These are phyloP conservation scores for Boletus semigastroideus DNA, from an alignment of 1,284 basidiomycete genomes.

Conservation along the genomic window DNA sequence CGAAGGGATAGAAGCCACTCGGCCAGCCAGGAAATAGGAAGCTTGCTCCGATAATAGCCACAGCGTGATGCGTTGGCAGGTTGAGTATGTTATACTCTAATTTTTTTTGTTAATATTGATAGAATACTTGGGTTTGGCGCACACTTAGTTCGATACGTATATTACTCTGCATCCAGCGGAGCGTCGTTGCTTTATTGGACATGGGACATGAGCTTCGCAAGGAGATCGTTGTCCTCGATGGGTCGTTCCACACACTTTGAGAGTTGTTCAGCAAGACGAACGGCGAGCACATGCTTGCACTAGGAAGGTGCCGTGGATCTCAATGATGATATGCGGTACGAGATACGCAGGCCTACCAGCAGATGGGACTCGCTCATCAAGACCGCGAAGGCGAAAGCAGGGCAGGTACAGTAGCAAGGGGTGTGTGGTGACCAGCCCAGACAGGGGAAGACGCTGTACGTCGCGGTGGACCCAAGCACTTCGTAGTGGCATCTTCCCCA, in stretches of 20 bases:
- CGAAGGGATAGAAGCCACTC: conserved; percentile 16
- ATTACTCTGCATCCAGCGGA: conserved; percentile 5
- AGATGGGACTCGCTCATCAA: conserved; percentile 56
- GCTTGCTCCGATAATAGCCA: background rate
- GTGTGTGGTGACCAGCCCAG: conserved; percentile 38
- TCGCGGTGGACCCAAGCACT: conserved; percentile 62
- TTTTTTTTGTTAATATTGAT: conserved; percentile 20
- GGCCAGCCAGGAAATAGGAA: conserved; percentile 4
- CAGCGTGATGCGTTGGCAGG: conserved; percentile 8
- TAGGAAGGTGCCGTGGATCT: conserved; percentile 31
- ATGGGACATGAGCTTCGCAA: conserved; percentile 32
- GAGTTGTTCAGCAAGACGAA: conserved; percentile 54
- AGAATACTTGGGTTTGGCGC: conserved; percentile 10
- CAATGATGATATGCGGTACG: background rate
- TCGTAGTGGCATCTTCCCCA: conserved; percentile 62
- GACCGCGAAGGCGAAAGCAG: conserved; percentile 65
- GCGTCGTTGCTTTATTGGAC: conserved; percentile 3
- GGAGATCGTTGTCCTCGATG: conserved; percentile 47
- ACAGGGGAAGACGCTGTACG: conserved; percentile 59
- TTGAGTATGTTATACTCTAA: conserved; percentile 30
- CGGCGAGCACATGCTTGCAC: conserved; percentile 80
- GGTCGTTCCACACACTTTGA: conserved; percentile 50
- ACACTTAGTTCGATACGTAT: conserved; percentile 16
- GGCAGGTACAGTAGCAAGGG: conserved; percentile 69
- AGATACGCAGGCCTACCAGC: conserved; percentile 49